These are phyloP conservation scores for Erigeron canadensis DNA, from an alignment of 129 eudicot species.

Conservation along the genomic window DNA sequence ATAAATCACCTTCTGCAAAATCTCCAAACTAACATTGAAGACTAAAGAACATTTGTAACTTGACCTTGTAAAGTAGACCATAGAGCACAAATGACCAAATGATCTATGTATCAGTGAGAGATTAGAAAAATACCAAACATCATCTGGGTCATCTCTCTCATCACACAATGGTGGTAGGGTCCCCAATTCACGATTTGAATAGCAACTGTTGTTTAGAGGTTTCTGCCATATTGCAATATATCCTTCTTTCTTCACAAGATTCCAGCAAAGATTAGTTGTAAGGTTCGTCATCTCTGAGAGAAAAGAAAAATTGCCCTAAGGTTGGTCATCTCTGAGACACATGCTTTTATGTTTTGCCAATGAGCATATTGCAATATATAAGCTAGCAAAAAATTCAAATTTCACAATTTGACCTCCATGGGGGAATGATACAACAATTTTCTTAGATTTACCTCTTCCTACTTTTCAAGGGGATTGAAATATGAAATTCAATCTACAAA, in stretches of 20 bases:
- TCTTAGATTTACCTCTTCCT: not conserved
- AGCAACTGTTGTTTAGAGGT: slow-evolving; percentile 78
- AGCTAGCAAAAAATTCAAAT: slow-evolving; percentile 14
- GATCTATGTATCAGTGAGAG: not conserved
- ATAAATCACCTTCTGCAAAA: not conserved
- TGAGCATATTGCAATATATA: slow-evolving; percentile 4
- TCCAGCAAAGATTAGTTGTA: slow-evolving; percentile 92
- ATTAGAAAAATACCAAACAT: slow-evolving; percentile 64
- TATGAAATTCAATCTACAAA: not conserved
- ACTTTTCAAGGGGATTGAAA: not conserved
- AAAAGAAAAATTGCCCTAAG: not conserved
- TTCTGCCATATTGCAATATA: slow-evolving; percentile 98
- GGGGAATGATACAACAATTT: not conserved
- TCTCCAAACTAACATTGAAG: not conserved
- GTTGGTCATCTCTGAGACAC: not conserved
- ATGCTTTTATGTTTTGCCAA: not conserved
- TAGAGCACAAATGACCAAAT: slow-evolving; percentile 7
- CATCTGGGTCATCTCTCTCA: slow-evolving; percentile 73
- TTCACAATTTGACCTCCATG: slow-evolving; percentile 11
- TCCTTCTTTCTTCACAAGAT: slow-evolving; percentile 89
- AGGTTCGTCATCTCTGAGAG: slow-evolving; percentile 81
- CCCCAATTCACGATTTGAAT: slow-evolving; percentile 71
- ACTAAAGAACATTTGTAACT: not conserved
- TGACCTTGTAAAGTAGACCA: slow-evolving; percentile 11
- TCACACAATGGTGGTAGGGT: slow-evolving; percentile 82